Base-by-base conservation (phyloP, 495 filamentous ascomycete species). In the Annulohypoxylon nitens region DNA sequence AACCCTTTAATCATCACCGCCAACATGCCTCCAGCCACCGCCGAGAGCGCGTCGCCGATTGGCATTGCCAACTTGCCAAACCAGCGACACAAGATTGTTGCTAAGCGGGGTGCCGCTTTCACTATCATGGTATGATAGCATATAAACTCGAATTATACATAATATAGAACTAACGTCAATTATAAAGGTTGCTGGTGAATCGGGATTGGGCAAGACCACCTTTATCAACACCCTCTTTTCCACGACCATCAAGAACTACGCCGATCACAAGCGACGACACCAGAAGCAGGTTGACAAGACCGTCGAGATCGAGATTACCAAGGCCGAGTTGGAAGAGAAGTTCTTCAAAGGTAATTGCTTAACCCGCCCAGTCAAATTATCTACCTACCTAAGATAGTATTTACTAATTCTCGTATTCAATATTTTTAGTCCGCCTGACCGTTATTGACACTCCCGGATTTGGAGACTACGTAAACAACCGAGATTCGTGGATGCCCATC, bases 181-280 rank as follows among this genome's bases (percentile, higher is more conserved):
- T 30, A 51, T 33, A 75, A 30, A 97, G 93, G 93, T 98, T 84
- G 96, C 97, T 86, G 96, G 96, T 83, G 96, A 99, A 87, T 98
- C 97, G 75, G 96, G 96, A 73, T 84, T 99, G 75, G 96, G 96
- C 85, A 99, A 99, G 89, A 99, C 96, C 14, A 99, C 96, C 70
- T 99, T 99, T 86, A 98, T 99, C 90, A 99, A 99, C 90, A 99
- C 96, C 60, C 89, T 99, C 37, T 99, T 99, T 86, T 98, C 96
- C 57, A 99, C 96, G 69, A 99, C 96, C 76, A 99, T 99, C 88
- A 99, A 99, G 88, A 99, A 98, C 89, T 99, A 99, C 81, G 95
- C 96, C 86, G 96, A 99, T 81, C 96, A 99, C 88, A 94, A 96
- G 86, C 92, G 93, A 82, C 93, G 96, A 75, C 96, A 99, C 84